These are phyloP conservation scores for Gossypium gossypioides DNA, from an alignment of 441 rosid species.

Conservation along the genomic window DNA sequence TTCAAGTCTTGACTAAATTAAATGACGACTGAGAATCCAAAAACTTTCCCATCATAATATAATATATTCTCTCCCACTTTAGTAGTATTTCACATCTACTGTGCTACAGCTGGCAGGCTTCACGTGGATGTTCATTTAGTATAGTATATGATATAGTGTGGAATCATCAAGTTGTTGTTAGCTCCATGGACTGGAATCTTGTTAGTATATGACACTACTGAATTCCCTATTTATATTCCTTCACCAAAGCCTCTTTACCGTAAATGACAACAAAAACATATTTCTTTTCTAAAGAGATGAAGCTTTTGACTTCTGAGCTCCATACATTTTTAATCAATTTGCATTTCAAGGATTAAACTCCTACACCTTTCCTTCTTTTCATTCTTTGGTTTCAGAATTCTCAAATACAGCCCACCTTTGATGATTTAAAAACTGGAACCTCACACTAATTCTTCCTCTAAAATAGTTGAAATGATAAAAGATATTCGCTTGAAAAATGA, in stretches of 20 bases:
- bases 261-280: not conserved
- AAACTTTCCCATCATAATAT: conserved; percentile 5
- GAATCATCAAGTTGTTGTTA: not conserved
- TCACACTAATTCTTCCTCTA: no score
- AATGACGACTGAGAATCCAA: conserved; percentile 25
- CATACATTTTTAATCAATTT: not conserved
- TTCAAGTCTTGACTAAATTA: no score
- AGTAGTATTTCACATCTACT: not conserved
- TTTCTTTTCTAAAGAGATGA: not conserved
- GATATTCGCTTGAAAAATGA: no score
- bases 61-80: conserved; percentile 5
- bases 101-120: conserved; percentile 10
- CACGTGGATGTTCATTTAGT: not conserved
- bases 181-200: not conserved
- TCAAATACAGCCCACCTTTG: no score
- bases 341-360: not conserved
- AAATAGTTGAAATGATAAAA: no score
- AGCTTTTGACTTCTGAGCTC: not conserved
- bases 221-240: not conserved
- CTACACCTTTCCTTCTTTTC: not conserved
- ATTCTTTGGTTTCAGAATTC: no score
- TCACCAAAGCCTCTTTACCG: not conserved
- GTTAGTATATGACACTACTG: not conserved
- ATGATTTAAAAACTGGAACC: no score
- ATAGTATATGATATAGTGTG: not conserved